Percentiles rank a stretch among this genome's conserved stretches.
Evolutionary conservation across 2,329 filamentous ascomycete genomes (phyloP).

Genomic region (Karstenula rhodostoma): DNA sequence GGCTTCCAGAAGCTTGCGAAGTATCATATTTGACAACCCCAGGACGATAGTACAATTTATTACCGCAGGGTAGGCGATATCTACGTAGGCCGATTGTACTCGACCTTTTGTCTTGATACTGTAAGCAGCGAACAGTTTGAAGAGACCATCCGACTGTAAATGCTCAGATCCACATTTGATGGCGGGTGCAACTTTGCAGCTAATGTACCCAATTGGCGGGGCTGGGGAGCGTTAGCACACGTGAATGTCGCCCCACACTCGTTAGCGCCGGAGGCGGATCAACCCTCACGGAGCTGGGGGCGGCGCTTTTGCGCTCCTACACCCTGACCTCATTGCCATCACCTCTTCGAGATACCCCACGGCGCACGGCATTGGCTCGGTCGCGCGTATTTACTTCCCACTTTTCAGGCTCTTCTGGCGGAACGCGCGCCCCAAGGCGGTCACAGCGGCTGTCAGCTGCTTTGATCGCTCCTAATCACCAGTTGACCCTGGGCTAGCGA

Average conservation of each 20-base stretch:
- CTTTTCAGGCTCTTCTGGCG: background rate
- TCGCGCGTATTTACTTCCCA: background rate
- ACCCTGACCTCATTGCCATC: slow-evolving; percentile 13
- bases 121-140: too few relatives aligned
- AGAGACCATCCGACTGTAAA: too few relatives aligned
- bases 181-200: too few relatives aligned
- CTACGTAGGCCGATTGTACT: too few relatives aligned
- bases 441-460: background rate
- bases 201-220: background rate
- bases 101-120: too few relatives aligned
- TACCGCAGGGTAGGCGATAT: too few relatives aligned
- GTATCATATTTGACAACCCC: too few relatives aligned
- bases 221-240: background rate
- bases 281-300: background rate
- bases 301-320: slow-evolving; percentile 2
- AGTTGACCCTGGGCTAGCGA: slow-evolving; percentile 18
- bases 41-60: too few relatives aligned
- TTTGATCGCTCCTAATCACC: slow-evolving; percentile 24
- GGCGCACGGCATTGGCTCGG: background rate
- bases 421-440: background rate
- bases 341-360: slow-evolving; percentile 5
- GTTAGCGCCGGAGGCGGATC: background rate
- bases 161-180: too few relatives aligned
- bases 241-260: background rate
- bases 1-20: too few relatives aligned